Evolutionary conservation across 208 protist species (phyloP).

Genomic region (Leishmania guyanensis): DNA sequence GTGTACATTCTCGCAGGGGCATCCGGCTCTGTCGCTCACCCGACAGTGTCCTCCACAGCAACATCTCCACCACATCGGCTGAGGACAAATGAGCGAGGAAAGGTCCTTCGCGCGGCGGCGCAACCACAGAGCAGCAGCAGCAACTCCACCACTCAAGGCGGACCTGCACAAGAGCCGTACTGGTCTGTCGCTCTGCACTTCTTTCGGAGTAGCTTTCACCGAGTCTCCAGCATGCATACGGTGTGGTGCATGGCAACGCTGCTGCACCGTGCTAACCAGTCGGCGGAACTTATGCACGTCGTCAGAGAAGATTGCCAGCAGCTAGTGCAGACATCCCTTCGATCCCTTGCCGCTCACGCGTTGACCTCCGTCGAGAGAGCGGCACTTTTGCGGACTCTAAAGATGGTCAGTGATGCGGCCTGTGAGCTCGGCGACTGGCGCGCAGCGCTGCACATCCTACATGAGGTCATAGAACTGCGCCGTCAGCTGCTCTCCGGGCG

Average conservation of each 20-base stretch:
- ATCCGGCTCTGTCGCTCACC: neutral
- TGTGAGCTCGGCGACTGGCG: constrained; percentile 57
- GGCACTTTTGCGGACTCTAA: constrained; percentile 26
- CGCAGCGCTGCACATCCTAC: constrained; percentile 41
- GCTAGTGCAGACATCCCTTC: constrained; percentile 15
- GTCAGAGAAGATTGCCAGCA: constrained; percentile 32
- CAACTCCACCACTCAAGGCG: neutral
- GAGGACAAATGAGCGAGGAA: constrained; percentile 44
- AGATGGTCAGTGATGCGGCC: constrained; percentile 37
- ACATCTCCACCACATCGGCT: constrained; percentile 20
- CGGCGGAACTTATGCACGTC: constrained; percentile 2
- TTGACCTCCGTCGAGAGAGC: constrained; percentile 10
- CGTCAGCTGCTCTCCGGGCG: constrained; percentile 18
- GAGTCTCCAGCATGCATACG: constrained; percentile 44
- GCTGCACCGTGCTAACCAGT: constrained; percentile 29
- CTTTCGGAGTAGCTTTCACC: constrained; percentile 46
- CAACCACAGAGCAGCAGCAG: constrained; percentile 1
- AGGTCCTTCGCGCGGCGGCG: constrained; percentile 40
- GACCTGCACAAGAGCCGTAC: neutral
- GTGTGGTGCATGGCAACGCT: constrained; percentile 47
- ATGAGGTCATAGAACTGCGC: constrained; percentile 25
- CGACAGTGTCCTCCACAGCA: neutral
- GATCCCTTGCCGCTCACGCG: constrained; percentile 9
- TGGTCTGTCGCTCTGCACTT: constrained; percentile 32
- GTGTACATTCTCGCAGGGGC: constrained; percentile 29